phyloP scores from a whole-genome alignment of 73 alveolate species.

The Tetrahymena thermophila region DNA sequence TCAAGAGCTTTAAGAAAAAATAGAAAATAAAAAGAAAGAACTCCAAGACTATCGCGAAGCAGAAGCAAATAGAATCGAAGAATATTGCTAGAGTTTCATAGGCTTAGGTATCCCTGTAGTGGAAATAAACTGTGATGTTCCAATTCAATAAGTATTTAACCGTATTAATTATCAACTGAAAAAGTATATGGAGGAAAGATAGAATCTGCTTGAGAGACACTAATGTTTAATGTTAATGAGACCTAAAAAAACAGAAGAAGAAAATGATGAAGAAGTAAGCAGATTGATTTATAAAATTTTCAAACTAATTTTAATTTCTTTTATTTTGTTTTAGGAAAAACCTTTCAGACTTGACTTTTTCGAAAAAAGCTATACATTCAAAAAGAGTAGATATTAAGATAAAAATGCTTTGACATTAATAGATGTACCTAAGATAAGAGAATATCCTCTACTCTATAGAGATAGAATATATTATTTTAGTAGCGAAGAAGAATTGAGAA shows the following conservation, averaged over 20 bases:
- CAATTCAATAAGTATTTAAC: slow-evolving; percentile 53
- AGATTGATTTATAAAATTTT: too few relatives aligned
- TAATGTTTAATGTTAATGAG: neutral
- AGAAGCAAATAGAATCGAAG: slow-evolving; percentile 53
- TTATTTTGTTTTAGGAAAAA: slow-evolving; percentile 12
- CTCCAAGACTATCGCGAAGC: slow-evolving; percentile 50
- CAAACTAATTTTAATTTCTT: neutral
- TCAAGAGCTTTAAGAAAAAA: slow-evolving; percentile 43
- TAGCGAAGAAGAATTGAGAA: slow-evolving; percentile 72
- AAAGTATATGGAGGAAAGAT: neutral
- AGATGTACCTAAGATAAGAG: slow-evolving; percentile 69
- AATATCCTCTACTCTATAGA: slow-evolving; percentile 78
- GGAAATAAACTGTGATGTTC: slow-evolving; percentile 59
- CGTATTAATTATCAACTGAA: neutral
- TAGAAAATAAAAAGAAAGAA: slow-evolving; percentile 49
- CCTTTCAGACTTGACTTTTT: slow-evolving; percentile 36
- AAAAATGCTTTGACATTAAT: slow-evolving; percentile 68
- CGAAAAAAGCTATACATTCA: slow-evolving; percentile 55
- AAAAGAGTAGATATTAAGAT: slow-evolving; percentile 69
- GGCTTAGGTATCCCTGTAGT: slow-evolving; percentile 64
- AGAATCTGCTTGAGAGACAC: neutral
- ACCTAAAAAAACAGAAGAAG: neutral
- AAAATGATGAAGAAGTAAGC: neutral
- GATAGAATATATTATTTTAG: slow-evolving; percentile 83
- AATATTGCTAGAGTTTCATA: slow-evolving; percentile 49